Percentiles rank a stretch among this genome's conserved stretches.
Conservation (phyloP, 495 filamentous ascomycete species). For the Penicillium macrosclerotiorum region DNA sequence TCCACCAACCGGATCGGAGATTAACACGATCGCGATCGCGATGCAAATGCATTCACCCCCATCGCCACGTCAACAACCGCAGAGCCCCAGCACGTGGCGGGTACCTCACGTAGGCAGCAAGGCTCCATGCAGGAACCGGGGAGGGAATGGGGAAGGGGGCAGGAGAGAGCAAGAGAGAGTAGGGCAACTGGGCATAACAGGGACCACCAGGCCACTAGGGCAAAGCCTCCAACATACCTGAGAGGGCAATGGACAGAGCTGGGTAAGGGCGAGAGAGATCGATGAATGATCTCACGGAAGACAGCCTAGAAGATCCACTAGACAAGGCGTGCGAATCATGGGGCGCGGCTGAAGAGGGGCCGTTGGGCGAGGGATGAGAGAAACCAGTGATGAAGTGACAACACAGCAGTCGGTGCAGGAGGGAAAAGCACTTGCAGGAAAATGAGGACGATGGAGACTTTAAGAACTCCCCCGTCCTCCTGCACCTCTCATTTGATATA, state of each 20-base stretch:
- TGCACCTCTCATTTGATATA: conserved; percentile 55
- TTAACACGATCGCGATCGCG: too few relatives aligned
- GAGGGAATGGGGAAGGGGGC: neutral
- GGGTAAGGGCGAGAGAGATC: neutral
- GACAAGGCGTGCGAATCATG: conserved; percentile 18
- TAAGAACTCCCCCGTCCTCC: conserved; percentile 41
- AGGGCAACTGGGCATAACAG: too few relatives aligned
- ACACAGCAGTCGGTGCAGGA: conserved; percentile 18
- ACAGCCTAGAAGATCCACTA: conserved; percentile 15
- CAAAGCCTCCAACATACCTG: conserved; percentile 15
- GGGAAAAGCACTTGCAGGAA: conserved; percentile 31
- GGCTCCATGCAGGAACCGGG: conserved; percentile 21
- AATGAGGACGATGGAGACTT: conserved; percentile 34
- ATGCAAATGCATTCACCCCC: too few relatives aligned
- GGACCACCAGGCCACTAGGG: too few relatives aligned
- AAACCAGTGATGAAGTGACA: conserved; percentile 22
- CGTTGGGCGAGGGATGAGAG: neutral
- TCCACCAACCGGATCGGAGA: too few relatives aligned
- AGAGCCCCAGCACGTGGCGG: conserved; percentile 24
- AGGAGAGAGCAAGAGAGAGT: neutral
- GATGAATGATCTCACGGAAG: conserved; percentile 8
- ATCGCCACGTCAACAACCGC: conserved; percentile 5
- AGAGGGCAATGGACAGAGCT: too few relatives aligned
- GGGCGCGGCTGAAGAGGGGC: conserved; percentile 2
- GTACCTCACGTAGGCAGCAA: conserved; percentile 11